Conservation (phyloP, 225 moss, liverwort and hornwort species). For the Marchantia polymorpha region DNA sequence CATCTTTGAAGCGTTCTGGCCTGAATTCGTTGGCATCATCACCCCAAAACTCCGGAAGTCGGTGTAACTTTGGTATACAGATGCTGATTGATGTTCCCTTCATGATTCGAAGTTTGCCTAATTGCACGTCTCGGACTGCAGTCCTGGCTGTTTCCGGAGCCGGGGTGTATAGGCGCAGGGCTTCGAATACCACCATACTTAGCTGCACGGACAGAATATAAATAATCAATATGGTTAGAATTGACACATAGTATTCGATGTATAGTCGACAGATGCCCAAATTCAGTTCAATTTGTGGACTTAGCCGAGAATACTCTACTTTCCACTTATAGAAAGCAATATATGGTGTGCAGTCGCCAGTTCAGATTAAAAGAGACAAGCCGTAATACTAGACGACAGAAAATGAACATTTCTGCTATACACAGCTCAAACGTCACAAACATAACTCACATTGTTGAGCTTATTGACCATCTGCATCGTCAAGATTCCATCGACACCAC, state of each 20-base stretch:
- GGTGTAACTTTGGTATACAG: constrained; percentile 8
- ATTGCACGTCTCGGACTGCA: constrained; percentile 21
- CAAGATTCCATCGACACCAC: neutral
- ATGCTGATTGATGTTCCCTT: constrained; percentile 20
- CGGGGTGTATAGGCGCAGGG: constrained; percentile 15
- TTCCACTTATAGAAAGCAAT: too few relatives aligned
- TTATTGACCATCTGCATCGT: constrained; percentile 11
- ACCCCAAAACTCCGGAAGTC: constrained; percentile 23
- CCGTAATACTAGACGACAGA: neutral
- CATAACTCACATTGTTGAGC: constrained; percentile 15
- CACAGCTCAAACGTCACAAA: too few relatives aligned
- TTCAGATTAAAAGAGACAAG: neutral
- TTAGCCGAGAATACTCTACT: too few relatives aligned
- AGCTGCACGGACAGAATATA: constrained; percentile 6
- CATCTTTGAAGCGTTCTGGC: constrained; percentile 23
- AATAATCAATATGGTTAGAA: neutral
- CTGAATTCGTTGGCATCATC: constrained; percentile 28
- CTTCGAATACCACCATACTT: constrained; percentile 8
- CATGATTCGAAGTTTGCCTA: constrained; percentile 11
- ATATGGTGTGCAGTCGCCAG: too few relatives aligned
- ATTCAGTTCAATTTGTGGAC: too few relatives aligned
- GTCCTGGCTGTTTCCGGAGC: constrained; percentile 19
- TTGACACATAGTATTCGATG: too few relatives aligned
- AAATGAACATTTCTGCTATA: neutral
- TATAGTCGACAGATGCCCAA: too few relatives aligned